Conservation (phyloP, 2,329 filamentous ascomycete species). For the Diaporthe capsici region DNA sequence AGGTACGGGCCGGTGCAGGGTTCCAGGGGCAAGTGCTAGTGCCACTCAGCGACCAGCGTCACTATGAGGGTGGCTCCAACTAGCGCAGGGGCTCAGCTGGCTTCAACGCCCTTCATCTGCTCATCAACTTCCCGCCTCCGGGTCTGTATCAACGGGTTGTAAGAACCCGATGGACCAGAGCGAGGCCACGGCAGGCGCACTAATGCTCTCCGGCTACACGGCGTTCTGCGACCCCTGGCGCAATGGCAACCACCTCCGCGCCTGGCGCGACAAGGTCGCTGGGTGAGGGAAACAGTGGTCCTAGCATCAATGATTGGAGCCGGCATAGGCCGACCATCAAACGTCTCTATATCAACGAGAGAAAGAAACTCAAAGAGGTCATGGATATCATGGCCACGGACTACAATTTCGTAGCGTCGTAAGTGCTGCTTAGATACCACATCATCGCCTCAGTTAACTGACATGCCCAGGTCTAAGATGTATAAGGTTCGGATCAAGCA, state of each 20-base stretch:
- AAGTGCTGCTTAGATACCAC: not conserved
- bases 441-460: not conserved
- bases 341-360: conserved; percentile 43
- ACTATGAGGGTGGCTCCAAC: not conserved
- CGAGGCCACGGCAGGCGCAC: not conserved
- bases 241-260: conserved; percentile 1
- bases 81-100: conserved; percentile 20
- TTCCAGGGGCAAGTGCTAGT: conserved; percentile 20
- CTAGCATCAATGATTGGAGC: conserved; percentile 41
- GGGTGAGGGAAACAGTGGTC: conserved; percentile 26
- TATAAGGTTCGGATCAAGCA: conserved; percentile 39
- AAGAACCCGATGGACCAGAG: not conserved
- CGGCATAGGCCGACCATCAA: conserved; percentile 42
- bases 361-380: conserved; percentile 42
- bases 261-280: not conserved
- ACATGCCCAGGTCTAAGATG: conserved; percentile 38
- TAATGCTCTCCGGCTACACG: not conserved
- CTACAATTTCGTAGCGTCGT: conserved; percentile 44
- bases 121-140: not conserved
- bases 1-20: conserved; percentile 9
- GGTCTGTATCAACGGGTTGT: not conserved
- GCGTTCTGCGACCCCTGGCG: not conserved
- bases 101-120: not conserved
- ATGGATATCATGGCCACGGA: conserved; percentile 42
- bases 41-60: not conserved